Percentiles rank a stretch among this genome's conserved stretches.
Evolutionary conservation across 202 grass and related monocot species (phyloP).

Genomic region (Cymbopogon flexuosus): DNA sequence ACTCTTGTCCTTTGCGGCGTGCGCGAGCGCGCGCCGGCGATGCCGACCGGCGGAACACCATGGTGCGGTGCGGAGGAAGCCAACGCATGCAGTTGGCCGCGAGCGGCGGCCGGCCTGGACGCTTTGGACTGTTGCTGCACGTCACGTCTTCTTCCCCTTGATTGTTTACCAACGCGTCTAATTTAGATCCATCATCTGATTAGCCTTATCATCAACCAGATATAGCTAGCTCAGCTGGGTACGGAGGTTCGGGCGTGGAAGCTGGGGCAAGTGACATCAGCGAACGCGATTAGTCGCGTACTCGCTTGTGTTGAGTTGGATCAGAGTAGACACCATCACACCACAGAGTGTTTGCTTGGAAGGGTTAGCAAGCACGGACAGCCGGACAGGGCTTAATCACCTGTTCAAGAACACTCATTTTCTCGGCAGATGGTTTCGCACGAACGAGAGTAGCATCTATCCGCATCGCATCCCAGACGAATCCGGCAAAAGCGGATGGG

Average conservation of each 20-base stretch:
- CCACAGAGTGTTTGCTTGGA: conserved; percentile 27
- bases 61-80: not conserved
- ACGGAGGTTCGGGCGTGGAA: not conserved
- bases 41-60: not conserved
- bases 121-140: not conserved
- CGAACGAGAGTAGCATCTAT: not conserved
- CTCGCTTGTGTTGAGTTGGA: not conserved
- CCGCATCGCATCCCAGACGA: not conserved
- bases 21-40: not conserved
- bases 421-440: not conserved
- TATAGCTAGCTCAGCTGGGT: not conserved
- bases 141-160: not conserved
- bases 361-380: conserved; percentile 1
- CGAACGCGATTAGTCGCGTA: not conserved
- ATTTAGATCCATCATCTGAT: not conserved
- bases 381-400: not conserved
- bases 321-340: not conserved
- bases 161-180: not conserved
- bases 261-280: conserved; percentile 4
- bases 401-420: not conserved
- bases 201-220: not conserved
- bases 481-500: not conserved
- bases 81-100: not conserved
- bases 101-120: not conserved
- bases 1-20: not conserved